Base-by-base conservation (phyloP, 805 yeast species). In the Scheffersomyces stipitis region DNA sequence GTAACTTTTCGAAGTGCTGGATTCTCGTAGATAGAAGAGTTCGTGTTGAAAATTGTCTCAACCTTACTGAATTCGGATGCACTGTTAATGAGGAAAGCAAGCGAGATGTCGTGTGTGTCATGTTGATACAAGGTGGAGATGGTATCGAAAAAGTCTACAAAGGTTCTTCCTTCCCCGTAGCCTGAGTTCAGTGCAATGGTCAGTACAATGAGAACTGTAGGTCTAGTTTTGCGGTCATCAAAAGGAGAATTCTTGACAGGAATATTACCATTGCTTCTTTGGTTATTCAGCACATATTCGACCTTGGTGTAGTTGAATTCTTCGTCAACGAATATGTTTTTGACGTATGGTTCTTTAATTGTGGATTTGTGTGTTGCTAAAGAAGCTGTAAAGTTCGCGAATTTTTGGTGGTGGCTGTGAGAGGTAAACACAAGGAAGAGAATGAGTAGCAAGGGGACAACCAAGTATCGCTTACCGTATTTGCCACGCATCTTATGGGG, bases 91-190 rank as follows among this genome's bases (percentile, higher is more conserved):
- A 62, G 48, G 4, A 68, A 44, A 3, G 67, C 68, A 10, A 62
- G 40, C 23, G 56, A 55, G 13, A 50, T 30, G 14, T 14, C 20
- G 14, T 27, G 7, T 22, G 7, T 14, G 12, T 23, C 26, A 5
- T 26, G n/a, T 15, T 26, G 18, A 14, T 33, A 28, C 26, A 70
- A 46, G 2, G 54, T 22, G 5, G 38, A 33, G 15, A 71, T 38
- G 1, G 64, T 54, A 2, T 51, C 36, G 31, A 70, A 48, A 30
- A 66, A 64, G 37, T 66, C 67, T 1, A 35, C 31, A 33, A 72
- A 59, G 1, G 45, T 33, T 22, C 69, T 54, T 3, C 44, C 57
- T 3, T 40, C 41, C 1, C 78, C 77, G 35, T 67, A 73, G 7
- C 40, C 41, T 10, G 31, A 18, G 14, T 23, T 15, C 6, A 42